A percentile compares a stretch with the other conserved stretches of the same genome.
Conservation (phyloP, 2,329 filamentous ascomycete genomes). For the Colletotrichum tropicicola region DNA sequence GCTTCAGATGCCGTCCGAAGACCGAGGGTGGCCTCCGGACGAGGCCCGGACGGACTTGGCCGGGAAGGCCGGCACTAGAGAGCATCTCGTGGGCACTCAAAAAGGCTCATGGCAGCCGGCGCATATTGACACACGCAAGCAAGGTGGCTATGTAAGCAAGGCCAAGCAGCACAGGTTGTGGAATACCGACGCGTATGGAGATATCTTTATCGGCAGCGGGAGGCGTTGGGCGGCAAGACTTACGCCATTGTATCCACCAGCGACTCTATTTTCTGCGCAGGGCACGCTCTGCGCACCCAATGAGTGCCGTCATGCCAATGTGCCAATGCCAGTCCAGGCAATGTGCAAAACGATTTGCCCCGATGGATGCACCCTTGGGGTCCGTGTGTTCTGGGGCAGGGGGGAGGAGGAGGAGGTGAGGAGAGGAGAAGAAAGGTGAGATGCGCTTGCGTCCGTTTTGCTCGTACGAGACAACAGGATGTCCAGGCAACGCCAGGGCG, state of each 20-base stretch:
- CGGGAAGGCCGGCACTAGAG: not conserved
- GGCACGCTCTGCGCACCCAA: constrained; percentile 7
- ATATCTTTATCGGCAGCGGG: not conserved
- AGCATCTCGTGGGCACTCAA: not conserved
- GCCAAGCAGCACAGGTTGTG: constrained; percentile 9
- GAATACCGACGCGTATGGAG: not conserved
- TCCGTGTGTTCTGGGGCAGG: not conserved
- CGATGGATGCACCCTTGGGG: not conserved
- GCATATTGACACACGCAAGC: constrained; percentile 23
- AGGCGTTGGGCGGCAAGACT: constrained; percentile 17
- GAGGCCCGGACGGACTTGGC: not conserved
- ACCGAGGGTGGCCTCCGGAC: not conserved
- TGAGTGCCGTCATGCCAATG: not conserved
- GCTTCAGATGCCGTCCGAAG: constrained; percentile 13
- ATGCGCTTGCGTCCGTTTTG: not conserved
- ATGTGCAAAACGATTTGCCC: not conserved
- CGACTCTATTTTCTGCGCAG: constrained; percentile 21
- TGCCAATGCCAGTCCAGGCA: no score
- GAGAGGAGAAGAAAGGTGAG: not conserved
- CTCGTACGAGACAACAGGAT: constrained; percentile 6
- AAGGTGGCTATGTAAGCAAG: constrained; percentile 23
- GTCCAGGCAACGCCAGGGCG: constrained; percentile 12
- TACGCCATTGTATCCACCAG: constrained; percentile 23
- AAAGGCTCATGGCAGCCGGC: not conserved
- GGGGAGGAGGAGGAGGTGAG: not conserved